Evolutionary conservation across 345 rosid genomes (phyloP), one percentile per base, ranked within the genome.

Genomic region (Pugionium dolabratum): DNA sequence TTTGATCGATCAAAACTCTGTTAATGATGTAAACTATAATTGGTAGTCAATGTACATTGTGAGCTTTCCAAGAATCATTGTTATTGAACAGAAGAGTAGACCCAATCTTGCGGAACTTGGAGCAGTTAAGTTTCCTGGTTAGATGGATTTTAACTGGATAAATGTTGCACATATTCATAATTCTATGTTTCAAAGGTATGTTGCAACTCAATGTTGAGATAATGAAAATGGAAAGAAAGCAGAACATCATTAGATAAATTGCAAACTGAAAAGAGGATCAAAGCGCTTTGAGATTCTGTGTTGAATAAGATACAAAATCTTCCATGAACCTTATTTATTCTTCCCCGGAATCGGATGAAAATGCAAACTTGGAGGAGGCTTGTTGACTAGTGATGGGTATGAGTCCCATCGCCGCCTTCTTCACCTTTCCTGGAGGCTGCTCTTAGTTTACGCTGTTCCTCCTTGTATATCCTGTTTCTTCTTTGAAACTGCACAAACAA

Each of bases 391-490:
- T 86, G 95, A 75, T 76, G 82, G 30, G 57, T 39, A 42, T 56
- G 75, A 74, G 65, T 54, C 7, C 69, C 86, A 39, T 77, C 88
- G 31, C 62, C 90, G 2, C 66, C 87, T 0, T 78, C 83, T 59
- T 79, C 84, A 54, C 28, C 79, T 66, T 86, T 86, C 50, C 80
- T 82, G 0, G 86, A 75, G 36, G 92, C 96, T n/a, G 99, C 93
- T 55, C 97, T 78, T 66, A 90, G 71, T 66, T 88, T 86, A 28
- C 97, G 97, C 78, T 94, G 93, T 78, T 94, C 99, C 80, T 94
- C 99, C 79, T 94, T 94, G 79, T 94, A 94, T 55, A 94, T 84
- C 42, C 96, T 82, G 67, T 94, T 94, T 72, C 99, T 86, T 51
- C 99, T 79, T 72, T 88, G 89, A 73, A 90, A 94, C 97, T 88